These are phyloP conservation scores for Aureobasidium leucospermi DNA, from an alignment of 2,329 filamentous ascomycete genomes.

Conservation along the genomic window DNA sequence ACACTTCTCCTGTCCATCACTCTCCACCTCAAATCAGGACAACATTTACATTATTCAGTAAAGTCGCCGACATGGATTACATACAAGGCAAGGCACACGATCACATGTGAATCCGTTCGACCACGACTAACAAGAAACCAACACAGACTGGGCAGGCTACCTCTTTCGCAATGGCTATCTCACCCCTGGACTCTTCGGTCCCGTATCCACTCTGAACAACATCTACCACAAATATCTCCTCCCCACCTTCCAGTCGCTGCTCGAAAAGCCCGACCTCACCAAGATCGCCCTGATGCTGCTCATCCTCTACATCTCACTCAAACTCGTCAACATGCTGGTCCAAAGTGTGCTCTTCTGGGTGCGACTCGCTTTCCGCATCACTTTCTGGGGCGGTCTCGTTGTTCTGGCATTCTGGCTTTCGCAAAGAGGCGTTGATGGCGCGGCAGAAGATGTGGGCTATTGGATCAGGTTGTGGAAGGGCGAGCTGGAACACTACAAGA, in stretches of 20 bases:
- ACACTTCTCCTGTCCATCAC: not conserved
- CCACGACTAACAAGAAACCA: slow-evolving; percentile 10
- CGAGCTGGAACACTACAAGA: slow-evolving; percentile 33
- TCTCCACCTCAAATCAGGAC: not conserved
- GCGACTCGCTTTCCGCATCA: slow-evolving; percentile 53
- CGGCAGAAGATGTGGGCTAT: slow-evolving; percentile 49
- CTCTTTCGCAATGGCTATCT: slow-evolving; percentile 19
- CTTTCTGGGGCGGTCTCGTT: slow-evolving; percentile 57
- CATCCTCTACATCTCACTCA: slow-evolving; percentile 56
- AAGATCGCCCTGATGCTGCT: slow-evolving; percentile 51
- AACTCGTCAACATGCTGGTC: slow-evolving; percentile 61
- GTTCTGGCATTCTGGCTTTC: slow-evolving; percentile 51
- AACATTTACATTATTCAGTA: not conserved
- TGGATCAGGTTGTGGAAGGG: slow-evolving; percentile 32
- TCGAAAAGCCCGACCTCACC: slow-evolving; percentile 38
- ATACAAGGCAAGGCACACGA: slow-evolving; percentile 22
- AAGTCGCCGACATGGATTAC: slow-evolving; percentile 21
- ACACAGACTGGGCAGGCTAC: slow-evolving; percentile 26
- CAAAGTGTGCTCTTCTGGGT: slow-evolving; percentile 72
- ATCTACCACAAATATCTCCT: slow-evolving; percentile 22
- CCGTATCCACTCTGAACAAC: slow-evolving; percentile 18
- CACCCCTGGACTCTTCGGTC: slow-evolving; percentile 18
- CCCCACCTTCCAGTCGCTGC: slow-evolving; percentile 24
- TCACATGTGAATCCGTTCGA: not conserved
- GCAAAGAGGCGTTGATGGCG: slow-evolving; percentile 56